Conservation (phyloP, 1,139 yeast genomes). For the Taphrina wiesneri region DNA sequence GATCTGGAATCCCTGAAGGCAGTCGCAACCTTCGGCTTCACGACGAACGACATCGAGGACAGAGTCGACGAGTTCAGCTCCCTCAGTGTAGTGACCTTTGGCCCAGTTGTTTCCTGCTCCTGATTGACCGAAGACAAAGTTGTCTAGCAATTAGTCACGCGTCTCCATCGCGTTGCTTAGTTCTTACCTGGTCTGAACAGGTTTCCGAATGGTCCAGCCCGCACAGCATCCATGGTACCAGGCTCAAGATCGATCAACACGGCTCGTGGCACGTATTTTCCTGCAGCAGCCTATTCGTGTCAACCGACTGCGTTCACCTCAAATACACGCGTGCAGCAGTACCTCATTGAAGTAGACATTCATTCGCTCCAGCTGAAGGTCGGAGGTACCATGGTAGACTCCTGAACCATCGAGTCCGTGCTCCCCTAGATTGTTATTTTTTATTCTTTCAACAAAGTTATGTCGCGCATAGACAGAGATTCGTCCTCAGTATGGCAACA, state of each 20-base stretch:
- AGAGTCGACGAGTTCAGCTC: conserved; percentile 52
- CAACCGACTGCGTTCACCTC: not conserved
- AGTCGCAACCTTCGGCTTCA: conserved; percentile 52
- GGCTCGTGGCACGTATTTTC: conserved; percentile 53
- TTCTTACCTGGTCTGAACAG: conserved; percentile 51
- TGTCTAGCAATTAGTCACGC: conserved; percentile 37
- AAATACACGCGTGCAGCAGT: not conserved
- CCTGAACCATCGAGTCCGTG: conserved; percentile 91
- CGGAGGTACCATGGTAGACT: conserved; percentile 42
- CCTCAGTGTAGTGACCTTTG: conserved; percentile 53
- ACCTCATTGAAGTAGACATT: conserved; percentile 44
- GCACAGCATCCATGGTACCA: conserved; percentile 51
- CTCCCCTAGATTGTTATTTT: conserved; percentile 95
- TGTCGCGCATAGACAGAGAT: not conserved
- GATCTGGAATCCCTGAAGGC: conserved; percentile 53
- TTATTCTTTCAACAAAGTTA: conserved; percentile 39
- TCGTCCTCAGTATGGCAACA: not conserved
- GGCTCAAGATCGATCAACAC: conserved; percentile 53
- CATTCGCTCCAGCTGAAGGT: conserved; percentile 53
- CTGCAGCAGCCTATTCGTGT: conserved; percentile 44
- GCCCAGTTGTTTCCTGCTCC: conserved; percentile 57
- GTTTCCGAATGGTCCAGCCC: conserved; percentile 50
- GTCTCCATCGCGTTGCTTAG: not conserved
- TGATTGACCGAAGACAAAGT: conserved; percentile 50
- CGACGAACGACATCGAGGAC: conserved; percentile 52